A percentile compares a stretch with the other conserved stretches of the same genome.
phyloP scores from a whole-genome alignment of 169 alveolate species.

The Plasmodium reichenowi region DNA sequence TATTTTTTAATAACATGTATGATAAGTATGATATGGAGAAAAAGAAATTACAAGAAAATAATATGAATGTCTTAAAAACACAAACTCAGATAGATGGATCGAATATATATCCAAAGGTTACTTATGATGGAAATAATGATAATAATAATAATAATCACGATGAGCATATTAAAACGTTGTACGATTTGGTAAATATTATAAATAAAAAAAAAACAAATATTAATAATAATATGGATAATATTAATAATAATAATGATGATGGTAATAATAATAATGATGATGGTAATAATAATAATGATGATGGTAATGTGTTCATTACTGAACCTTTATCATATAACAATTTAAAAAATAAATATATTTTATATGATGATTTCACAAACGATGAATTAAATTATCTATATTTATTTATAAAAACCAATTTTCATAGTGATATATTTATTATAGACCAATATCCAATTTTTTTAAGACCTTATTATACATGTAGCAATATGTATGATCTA shows the following conservation, averaged over 20 bases:
- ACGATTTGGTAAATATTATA: not conserved
- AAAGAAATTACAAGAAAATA: too few relatives aligned
- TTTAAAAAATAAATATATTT: constrained; percentile 28
- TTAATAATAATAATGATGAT: not conserved
- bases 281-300: not conserved
- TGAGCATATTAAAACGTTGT: not conserved
- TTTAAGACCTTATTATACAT: constrained; percentile 49
- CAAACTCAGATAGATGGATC: not conserved
- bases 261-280: not conserved
- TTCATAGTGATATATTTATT: constrained; percentile 22
- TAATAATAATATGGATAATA: not conserved
- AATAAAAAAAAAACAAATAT: not conserved
- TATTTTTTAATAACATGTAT: constrained; percentile 19
- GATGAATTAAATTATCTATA: constrained; percentile 32
- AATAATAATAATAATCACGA: not conserved
- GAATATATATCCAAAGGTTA: not conserved
- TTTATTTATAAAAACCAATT: constrained; percentile 28
- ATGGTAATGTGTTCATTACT: constrained; percentile 7
- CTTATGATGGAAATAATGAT: not conserved
- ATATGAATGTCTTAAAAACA: not conserved
- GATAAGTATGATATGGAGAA: not conserved
- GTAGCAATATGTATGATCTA: constrained; percentile 35
- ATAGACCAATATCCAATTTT: constrained; percentile 49
- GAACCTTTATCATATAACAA: not conserved
- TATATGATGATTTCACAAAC: constrained; percentile 39